These are phyloP conservation scores for Tephrocybe sp. DNA, from an alignment of 768 basidiomycete genomes.

Conservation along the genomic window DNA sequence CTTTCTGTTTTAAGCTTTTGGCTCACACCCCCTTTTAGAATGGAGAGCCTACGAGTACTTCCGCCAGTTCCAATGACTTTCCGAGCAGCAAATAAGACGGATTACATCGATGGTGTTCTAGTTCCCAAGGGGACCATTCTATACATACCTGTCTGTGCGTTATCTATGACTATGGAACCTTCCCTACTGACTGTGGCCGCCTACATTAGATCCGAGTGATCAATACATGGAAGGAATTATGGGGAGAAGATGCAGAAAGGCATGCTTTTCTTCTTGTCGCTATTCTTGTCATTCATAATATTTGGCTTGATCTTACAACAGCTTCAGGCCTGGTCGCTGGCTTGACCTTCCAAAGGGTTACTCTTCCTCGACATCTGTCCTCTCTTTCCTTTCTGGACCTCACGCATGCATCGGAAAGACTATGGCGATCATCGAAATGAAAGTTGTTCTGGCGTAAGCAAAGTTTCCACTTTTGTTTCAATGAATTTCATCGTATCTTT, in stretches of 20 bases:
- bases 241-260: conserved; percentile 54
- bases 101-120: conserved; percentile 42
- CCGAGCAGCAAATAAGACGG: conserved; percentile 35
- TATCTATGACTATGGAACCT: background rate
- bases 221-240: conserved; percentile 49
- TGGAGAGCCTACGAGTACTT: conserved; percentile 43
- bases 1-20: background rate
- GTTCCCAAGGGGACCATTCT: conserved; percentile 47
- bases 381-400: conserved; percentile 42
- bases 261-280: conserved; percentile 18
- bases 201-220: conserved; percentile 42
- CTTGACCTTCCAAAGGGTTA: conserved; percentile 35
- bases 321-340: conserved; percentile 50
- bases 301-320: conserved; percentile 11
- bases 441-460: conserved; percentile 37
- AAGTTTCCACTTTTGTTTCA: background rate
- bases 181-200: background rate
- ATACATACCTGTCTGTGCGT: conserved; percentile 35
- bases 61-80: conserved; percentile 43
- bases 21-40: conserved; percentile 22
- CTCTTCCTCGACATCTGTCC: conserved; percentile 32
- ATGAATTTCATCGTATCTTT: background rate
- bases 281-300: background rate
- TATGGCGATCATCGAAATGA: conserved; percentile 46
- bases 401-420: conserved; percentile 45